phyloP scores from a whole-genome alignment of 257 asterid species.

The Linaria vulgaris region DNA sequence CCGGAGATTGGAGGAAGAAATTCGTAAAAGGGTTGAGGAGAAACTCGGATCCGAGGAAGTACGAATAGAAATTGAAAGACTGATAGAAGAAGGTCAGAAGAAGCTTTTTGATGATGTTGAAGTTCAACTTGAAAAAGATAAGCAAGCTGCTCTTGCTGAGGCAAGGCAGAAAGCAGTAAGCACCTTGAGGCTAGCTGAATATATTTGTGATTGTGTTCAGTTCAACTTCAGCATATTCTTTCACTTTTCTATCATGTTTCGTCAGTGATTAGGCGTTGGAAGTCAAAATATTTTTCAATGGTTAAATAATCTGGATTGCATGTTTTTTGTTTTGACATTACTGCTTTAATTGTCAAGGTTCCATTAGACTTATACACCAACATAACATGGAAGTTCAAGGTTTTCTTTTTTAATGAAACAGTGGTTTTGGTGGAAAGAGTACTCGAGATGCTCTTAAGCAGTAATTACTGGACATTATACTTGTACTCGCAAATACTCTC shows the following conservation, averaged over 20 bases:
- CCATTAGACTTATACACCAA: neutral
- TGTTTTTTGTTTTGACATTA: neutral
- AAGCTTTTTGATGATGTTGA: conserved; percentile 71
- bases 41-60: conserved; percentile 74
- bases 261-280: neutral
- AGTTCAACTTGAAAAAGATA: conserved; percentile 73
- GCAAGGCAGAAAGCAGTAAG: conserved; percentile 90
- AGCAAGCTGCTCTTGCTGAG: conserved; percentile 77
- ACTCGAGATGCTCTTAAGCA: neutral
- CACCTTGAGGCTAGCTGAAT: conserved; percentile 16
- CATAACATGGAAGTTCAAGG: neutral
- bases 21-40: conserved; percentile 75
- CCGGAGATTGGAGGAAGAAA: conserved; percentile 80
- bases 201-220: neutral
- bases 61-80: conserved; percentile 60
- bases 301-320: too few relatives aligned
- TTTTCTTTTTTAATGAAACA: neutral
- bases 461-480: neutral
- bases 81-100: conserved; percentile 60
- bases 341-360: neutral
- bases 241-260: neutral
- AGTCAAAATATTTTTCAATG: too few relatives aligned
- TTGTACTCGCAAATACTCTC: neutral
- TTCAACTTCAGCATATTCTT: conserved; percentile 6
- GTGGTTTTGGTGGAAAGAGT: neutral